Percentiles rank a stretch among this genome's conserved stretches.
These are phyloP conservation scores for Trapa incisa DNA, from an alignment of 345 rosid genomes.

Conservation along the genomic window DNA sequence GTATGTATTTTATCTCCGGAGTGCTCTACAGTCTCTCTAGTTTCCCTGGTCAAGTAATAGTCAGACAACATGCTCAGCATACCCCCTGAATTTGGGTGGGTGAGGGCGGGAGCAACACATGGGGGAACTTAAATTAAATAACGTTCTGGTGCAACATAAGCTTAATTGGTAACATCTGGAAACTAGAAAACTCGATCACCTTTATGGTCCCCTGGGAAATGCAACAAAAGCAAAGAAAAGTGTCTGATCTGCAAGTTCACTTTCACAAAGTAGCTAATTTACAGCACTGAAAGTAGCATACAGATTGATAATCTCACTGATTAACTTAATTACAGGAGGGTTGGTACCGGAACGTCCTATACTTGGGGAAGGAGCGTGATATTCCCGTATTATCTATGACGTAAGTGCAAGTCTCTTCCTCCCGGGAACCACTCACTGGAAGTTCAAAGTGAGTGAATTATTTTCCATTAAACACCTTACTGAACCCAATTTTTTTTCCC, in stretches of 20 bases:
- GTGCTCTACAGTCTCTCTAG: not conserved
- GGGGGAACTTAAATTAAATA: not conserved
- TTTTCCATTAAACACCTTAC: not conserved
- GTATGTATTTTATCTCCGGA: constrained; percentile 13
- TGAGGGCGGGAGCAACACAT: not conserved
- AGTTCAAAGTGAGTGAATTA: not conserved
- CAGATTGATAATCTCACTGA: not conserved
- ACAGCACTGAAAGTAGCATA: not conserved
- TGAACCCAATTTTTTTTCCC: not conserved
- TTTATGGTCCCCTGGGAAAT: not conserved
- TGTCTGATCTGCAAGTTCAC: not conserved
- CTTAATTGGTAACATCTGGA: not conserved
- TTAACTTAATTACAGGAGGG: constrained; percentile 34
- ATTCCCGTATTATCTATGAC: constrained; percentile 77
- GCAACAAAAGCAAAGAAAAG: not conserved
- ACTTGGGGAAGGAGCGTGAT: constrained; percentile 48
- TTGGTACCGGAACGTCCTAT: constrained; percentile 62
- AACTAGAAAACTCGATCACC: not conserved
- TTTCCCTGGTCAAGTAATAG: not conserved
- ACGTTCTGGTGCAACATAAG: not conserved
- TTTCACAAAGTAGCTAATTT: not conserved
- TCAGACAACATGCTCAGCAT: too few species aligned
- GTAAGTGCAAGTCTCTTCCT: constrained; percentile 20
- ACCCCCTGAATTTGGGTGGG: too few species aligned
- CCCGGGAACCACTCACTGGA: not conserved